Evolutionary conservation across 345 rosid species (phyloP).

Genomic region (Acer negundo): DNA sequence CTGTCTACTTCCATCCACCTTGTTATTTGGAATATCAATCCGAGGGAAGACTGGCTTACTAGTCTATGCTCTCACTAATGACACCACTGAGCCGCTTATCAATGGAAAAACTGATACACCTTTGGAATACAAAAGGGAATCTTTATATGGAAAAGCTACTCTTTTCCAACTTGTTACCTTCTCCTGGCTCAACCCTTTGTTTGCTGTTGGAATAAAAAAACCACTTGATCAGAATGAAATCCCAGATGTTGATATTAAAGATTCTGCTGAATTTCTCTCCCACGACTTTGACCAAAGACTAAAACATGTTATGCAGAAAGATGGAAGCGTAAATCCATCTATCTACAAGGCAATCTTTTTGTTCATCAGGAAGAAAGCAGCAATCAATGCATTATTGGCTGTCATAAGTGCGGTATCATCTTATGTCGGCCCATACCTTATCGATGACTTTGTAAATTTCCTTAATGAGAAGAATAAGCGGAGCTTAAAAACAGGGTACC

Average conservation of each 20-base stretch:
- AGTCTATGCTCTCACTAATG: slow-evolving; percentile 22
- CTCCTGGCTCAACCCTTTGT: slow-evolving; percentile 88
- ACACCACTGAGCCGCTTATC: slow-evolving; percentile 60
- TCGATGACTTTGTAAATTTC: slow-evolving; percentile 66
- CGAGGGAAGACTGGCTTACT: slow-evolving; percentile 72
- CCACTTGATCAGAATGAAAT: slow-evolving; percentile 71
- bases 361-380: slow-evolving; percentile 67
- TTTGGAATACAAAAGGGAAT: slow-evolving; percentile 33
- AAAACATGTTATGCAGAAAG: slow-evolving; percentile 48
- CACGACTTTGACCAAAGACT: slow-evolving; percentile 49
- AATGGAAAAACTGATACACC: slow-evolving; percentile 33
- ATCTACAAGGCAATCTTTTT: slow-evolving; percentile 64
- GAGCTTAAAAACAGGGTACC: slow-evolving; percentile 60
- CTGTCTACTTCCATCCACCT: slow-evolving; percentile 53
- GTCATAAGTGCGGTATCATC: slow-evolving; percentile 63
- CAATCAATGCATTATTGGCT: slow-evolving; percentile 74
- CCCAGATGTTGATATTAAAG: slow-evolving; percentile 64
- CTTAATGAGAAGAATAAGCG: slow-evolving; percentile 42
- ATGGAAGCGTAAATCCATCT: slow-evolving; percentile 53
- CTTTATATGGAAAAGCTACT: slow-evolving; percentile 74
- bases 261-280: slow-evolving; percentile 70
- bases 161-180: slow-evolving; percentile 76
- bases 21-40: slow-evolving; percentile 55
- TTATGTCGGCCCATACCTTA: slow-evolving; percentile 86
- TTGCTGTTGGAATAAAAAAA: slow-evolving; percentile 70